phyloP scores from a whole-genome alignment of 257 asterid species.

The Petrea volubilis region DNA sequence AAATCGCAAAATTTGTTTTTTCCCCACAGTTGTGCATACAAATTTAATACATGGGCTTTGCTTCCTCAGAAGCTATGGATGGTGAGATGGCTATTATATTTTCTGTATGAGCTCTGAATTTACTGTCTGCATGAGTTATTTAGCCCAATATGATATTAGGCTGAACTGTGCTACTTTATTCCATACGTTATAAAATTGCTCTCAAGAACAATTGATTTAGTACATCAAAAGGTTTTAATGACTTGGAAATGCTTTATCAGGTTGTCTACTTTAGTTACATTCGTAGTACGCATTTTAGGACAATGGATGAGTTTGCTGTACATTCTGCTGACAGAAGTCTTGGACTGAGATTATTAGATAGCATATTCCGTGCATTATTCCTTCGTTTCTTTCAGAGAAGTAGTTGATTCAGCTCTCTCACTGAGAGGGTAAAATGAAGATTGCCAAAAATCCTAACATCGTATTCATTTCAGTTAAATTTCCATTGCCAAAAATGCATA shows the following conservation, averaged over 20 bases:
- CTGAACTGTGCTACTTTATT: neutral
- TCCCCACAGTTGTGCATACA: neutral
- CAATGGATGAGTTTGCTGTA: neutral
- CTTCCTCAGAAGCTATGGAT: neutral
- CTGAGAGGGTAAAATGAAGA: too few relatives aligned
- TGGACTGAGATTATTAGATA: neutral
- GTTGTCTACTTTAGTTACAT: neutral
- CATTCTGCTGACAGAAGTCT: neutral
- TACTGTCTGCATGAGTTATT: neutral
- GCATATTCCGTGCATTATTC: too few relatives aligned
- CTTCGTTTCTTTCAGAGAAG: too few relatives aligned
- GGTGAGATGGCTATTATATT: neutral
- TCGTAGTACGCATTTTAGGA: neutral
- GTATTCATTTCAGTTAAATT: neutral
- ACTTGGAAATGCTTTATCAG: neutral
- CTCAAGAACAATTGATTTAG: neutral
- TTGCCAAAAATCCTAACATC: neutral
- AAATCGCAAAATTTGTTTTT: neutral
- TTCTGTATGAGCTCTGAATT: neutral
- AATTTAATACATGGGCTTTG: neutral
- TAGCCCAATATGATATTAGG: neutral
- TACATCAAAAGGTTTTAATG: neutral
- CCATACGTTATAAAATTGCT: neutral
- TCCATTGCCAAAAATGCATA: neutral
- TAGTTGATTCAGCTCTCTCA: too few relatives aligned